Evolutionary conservation across 2,329 filamentous ascomycete species (phyloP), one percentile per base, ranked within the genome.

Genomic region (Aspergillus sclerotialis): DNA sequence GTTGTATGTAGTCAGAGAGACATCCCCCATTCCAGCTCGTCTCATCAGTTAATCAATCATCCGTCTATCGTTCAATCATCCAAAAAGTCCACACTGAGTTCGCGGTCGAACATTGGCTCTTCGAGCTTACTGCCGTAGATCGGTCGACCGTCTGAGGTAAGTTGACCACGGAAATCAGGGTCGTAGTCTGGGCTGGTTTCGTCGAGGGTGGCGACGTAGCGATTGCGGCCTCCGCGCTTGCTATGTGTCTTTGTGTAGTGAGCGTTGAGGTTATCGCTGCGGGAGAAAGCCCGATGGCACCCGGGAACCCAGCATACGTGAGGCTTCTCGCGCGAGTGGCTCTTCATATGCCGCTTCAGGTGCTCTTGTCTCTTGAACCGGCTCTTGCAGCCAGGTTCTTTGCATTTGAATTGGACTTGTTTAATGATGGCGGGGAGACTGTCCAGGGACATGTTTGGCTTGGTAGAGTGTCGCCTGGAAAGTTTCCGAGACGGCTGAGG

Each of bases 281-380:
- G 52, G 3, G 60, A 63, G 42, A 68, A 68, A 2, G 55, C 56
- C 6, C 58, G 54, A 30, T 61, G 55, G 38, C 64, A 67, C 7
- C 56, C 63, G 2, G 62, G 60, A 2, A 65, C 61, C 64, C 63
- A 67, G 40, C 64, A 67, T 7, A 59, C 54, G 46, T 65, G 61
- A 4, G 58, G 58, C 46, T 63, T 64, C 32, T 65, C 60, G 38
- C 63, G 60, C 19, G 64, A 65, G 36, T 70, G 67, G 11, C 60
- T 69, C 48, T 62, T 65, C 53, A 65, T 63, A 44, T 72, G 69
- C 8, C 68, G 53, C 51, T 69, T 69, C 12, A 70, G 50, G 37
- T 71, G 68, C 41, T 72, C 68, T 39, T 68, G 64, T 30, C 69
- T 51, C 52, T 68, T 66, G 48, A 72, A 72, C 4, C 60, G 60